A percentile compares a stretch with the other conserved stretches of the same genome.
Conservation (phyloP, 805 yeast species). For the Starmera pachycereana region DNA sequence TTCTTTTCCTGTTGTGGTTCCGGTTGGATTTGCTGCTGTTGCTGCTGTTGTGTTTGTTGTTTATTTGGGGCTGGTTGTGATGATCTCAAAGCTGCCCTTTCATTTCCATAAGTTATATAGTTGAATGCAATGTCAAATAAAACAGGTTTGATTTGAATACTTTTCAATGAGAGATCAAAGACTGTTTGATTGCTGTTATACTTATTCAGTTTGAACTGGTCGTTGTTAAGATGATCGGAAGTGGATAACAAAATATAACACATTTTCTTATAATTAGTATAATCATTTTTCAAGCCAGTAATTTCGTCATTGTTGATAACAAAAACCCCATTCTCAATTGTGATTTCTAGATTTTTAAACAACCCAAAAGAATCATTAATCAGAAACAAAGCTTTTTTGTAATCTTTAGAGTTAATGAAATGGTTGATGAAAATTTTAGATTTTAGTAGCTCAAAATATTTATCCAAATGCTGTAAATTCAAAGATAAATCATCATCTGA, state of each 20-base stretch:
- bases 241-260: slow-evolving; percentile 35
- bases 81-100: slow-evolving; percentile 11
- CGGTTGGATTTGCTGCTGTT: slow-evolving; percentile 3
- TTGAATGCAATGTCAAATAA: slow-evolving; percentile 86
- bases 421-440: slow-evolving; percentile 33
- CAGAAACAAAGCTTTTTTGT: slow-evolving; percentile 38
- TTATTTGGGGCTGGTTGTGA: slow-evolving; percentile 4
- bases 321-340: slow-evolving; percentile 19
- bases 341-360: slow-evolving; percentile 10
- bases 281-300: slow-evolving; percentile 10
- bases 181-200: slow-evolving; percentile 17
- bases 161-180: slow-evolving; percentile 19
- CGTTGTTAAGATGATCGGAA: slow-evolving; percentile 11
- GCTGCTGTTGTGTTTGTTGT: slow-evolving; percentile 6
- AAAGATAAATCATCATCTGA: slow-evolving; percentile 62
- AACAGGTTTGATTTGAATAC: slow-evolving; percentile 78
- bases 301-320: slow-evolving; percentile 26
- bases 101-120: slow-evolving; percentile 46
- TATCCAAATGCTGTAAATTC: slow-evolving; percentile 40
- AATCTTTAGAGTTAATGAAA: slow-evolving; percentile 29
- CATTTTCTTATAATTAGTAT: slow-evolving; percentile 15
- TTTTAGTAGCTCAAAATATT: slow-evolving; percentile 37
- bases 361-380: slow-evolving; percentile 21
- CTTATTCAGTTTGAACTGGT: slow-evolving; percentile 16
- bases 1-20: slow-evolving; percentile 34